Conservation (phyloP, 2,329 filamentous ascomycete species). For the Fusarium sp. region DNA sequence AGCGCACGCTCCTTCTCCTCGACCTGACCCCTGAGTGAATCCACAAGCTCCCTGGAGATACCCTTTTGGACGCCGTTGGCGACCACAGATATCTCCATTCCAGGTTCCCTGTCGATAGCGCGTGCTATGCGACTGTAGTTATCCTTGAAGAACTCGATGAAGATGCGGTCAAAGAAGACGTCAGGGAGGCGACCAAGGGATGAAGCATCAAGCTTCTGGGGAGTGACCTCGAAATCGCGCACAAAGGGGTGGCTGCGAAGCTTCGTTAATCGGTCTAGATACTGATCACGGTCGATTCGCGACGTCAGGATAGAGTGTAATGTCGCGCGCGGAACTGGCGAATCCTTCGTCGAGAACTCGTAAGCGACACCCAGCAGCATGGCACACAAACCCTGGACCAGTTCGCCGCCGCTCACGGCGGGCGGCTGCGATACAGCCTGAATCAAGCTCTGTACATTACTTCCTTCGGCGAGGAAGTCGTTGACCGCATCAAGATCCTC, state of each 20-base stretch:
- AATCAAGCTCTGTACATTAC: conserved; percentile 87
- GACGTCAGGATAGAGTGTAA: conserved; percentile 82
- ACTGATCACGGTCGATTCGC: conserved; percentile 85
- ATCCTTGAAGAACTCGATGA: conserved; percentile 95
- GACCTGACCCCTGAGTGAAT: conserved; percentile 81
- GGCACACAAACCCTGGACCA: conserved; percentile 85
- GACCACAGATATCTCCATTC: conserved; percentile 83
- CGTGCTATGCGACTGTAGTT: conserved; percentile 88
- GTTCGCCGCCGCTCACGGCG: conserved; percentile 68
- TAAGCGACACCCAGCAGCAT: conserved; percentile 89
- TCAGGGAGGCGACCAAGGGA: conserved; percentile 70
- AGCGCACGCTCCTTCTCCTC: conserved; percentile 73
- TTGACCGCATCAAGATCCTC: conserved; percentile 93
- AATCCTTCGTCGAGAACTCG: conserved; percentile 98
- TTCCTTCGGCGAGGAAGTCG: conserved; percentile 91
- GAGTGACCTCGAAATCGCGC: conserved; percentile 88
- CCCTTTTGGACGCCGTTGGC: conserved; percentile 86
- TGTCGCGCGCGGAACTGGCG: conserved; percentile 83
- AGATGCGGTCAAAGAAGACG: conserved; percentile 85
- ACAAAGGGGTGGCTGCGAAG: conserved; percentile 82
- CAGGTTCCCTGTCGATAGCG: conserved; percentile 91
- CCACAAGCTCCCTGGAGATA: conserved; percentile 92
- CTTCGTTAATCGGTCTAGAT: conserved; percentile 82
- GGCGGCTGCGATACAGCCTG: conserved; percentile 74
- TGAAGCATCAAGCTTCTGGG: conserved; percentile 70